phyloP scores from a whole-genome alignment of 2,329 filamentous ascomycete genomes.

The Pezicula radicicola region DNA sequence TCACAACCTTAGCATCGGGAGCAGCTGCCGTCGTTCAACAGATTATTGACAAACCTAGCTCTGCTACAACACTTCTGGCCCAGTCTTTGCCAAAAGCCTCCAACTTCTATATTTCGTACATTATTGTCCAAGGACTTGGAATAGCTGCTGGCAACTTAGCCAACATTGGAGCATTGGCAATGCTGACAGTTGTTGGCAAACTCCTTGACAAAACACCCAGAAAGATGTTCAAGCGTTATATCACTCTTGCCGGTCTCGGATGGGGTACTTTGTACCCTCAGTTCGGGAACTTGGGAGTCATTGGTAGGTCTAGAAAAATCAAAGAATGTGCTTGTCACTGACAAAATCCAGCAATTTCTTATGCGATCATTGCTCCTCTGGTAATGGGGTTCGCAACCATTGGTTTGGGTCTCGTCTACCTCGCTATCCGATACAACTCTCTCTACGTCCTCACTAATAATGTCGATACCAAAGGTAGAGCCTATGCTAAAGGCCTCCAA shows the following conservation, averaged over 20 bases:
- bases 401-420: conserved; percentile 76
- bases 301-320: conserved; percentile 50
- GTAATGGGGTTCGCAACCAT: conserved; percentile 78
- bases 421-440: conserved; percentile 86
- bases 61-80: conserved; percentile 64
- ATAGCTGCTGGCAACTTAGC: conserved; percentile 72
- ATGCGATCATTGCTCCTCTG: conserved; percentile 81
- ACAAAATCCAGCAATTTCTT: conserved; percentile 63
- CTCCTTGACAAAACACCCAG: conserved; percentile 75
- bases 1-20: conserved; percentile 79
- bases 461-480: conserved; percentile 82
- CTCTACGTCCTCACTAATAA: conserved; percentile 79
- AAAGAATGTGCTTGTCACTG: conserved; percentile 7
- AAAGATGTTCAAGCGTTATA: conserved; percentile 76
- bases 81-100: conserved; percentile 76
- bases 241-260: conserved; percentile 67
- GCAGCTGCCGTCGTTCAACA: conserved; percentile 66
- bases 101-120: conserved; percentile 95
- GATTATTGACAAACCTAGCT: conserved; percentile 60
- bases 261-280: conserved; percentile 84
- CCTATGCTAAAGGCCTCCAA: conserved; percentile 81
- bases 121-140: conserved; percentile 84
- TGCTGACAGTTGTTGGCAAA: conserved; percentile 71
- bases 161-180: conserved; percentile 67
- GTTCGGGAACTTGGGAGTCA: conserved; percentile 76